A percentile compares a stretch with the other conserved stretches of the same genome.
These are phyloP conservation scores for Colletotrichum musicola DNA, from an alignment of 2,329 filamentous ascomycete genomes.

Conservation along the genomic window DNA sequence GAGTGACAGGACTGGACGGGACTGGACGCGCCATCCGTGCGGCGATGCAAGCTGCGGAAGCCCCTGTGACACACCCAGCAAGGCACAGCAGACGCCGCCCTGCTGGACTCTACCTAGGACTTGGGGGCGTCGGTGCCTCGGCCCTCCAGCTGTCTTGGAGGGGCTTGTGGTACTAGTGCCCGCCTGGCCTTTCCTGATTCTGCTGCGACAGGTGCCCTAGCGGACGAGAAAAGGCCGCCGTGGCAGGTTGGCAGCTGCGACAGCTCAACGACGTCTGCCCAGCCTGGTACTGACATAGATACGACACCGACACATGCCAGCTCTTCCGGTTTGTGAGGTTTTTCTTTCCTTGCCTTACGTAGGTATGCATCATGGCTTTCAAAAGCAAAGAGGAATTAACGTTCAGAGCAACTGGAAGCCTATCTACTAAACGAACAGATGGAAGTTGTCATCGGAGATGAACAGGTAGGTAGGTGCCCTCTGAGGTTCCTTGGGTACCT, in stretches of 20 bases:
- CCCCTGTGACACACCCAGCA: slow-evolving; percentile 9
- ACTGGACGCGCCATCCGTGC: slow-evolving; percentile 34
- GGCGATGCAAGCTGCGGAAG: slow-evolving; percentile 14
- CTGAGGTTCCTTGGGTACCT: not conserved
- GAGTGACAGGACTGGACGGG: not conserved
- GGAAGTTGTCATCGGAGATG: too few relatives aligned
- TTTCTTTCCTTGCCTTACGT: too few relatives aligned
- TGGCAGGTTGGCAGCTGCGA: slow-evolving; percentile 1
- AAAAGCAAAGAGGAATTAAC: too few relatives aligned
- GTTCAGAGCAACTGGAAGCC: too few relatives aligned
- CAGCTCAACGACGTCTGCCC: slow-evolving; percentile 15
- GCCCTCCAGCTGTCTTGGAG: not conserved
- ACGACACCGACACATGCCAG: too few relatives aligned
- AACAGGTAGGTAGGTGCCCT: not conserved
- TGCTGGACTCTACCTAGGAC: not conserved
- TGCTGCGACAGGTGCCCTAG: slow-evolving; percentile 1
- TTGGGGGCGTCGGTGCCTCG: not conserved
- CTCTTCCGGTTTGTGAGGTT: too few relatives aligned
- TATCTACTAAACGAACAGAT: too few relatives aligned
- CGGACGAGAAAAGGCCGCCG: not conserved
- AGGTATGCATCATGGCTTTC: too few relatives aligned
- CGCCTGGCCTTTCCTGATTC: slow-evolving; percentile 21
- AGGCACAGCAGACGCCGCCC: not conserved
- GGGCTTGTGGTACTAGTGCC: not conserved
- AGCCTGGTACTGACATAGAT: not conserved